Conservation (phyloP, 306 rosid genomes). For the Pyrus betulifolia region DNA sequence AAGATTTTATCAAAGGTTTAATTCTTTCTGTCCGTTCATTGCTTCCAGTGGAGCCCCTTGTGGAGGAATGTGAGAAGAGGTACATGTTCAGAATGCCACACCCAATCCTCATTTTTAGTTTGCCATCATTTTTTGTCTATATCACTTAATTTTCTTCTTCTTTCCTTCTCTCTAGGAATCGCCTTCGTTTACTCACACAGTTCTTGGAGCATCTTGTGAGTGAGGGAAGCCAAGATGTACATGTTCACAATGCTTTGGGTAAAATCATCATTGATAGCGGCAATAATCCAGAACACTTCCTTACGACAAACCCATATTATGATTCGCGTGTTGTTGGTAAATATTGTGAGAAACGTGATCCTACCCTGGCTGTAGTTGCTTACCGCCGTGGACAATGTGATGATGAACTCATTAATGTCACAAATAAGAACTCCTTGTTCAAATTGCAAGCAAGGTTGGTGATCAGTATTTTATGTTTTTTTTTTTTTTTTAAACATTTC, state of each 20-base stretch:
- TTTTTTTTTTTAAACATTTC: not conserved
- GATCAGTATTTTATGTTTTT: not conserved
- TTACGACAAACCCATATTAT: constrained; percentile 94
- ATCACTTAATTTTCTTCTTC: constrained; percentile 2
- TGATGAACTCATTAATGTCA: constrained; percentile 92
- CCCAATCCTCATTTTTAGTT: constrained; percentile 4
- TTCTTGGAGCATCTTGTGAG: constrained; percentile 99
- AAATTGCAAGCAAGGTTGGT: constrained; percentile 98
- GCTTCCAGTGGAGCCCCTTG: constrained; percentile 98
- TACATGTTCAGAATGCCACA: not conserved
- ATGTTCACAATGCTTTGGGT: constrained; percentile 96
- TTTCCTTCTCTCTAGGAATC: constrained; percentile 55
- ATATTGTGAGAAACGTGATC: constrained; percentile 99
- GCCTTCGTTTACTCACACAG: constrained; percentile 91
- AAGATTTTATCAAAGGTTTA: constrained; percentile 94
- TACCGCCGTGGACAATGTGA: constrained; percentile 96
- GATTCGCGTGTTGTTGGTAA: constrained; percentile 99
- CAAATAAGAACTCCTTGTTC: constrained; percentile 91
- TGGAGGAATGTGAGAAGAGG: constrained; percentile 99
- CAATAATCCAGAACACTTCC: constrained; percentile 98
- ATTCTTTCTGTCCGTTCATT: constrained; percentile 98
- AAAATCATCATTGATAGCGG: constrained; percentile 97
- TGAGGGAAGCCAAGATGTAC: constrained; percentile 99
- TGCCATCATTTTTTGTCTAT: not conserved
- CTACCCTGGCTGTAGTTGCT: constrained; percentile 96